These are phyloP conservation scores for Mucor saturninus DNA, from an alignment of 371 early-diverging fungal genomes.

Conservation along the genomic window DNA sequence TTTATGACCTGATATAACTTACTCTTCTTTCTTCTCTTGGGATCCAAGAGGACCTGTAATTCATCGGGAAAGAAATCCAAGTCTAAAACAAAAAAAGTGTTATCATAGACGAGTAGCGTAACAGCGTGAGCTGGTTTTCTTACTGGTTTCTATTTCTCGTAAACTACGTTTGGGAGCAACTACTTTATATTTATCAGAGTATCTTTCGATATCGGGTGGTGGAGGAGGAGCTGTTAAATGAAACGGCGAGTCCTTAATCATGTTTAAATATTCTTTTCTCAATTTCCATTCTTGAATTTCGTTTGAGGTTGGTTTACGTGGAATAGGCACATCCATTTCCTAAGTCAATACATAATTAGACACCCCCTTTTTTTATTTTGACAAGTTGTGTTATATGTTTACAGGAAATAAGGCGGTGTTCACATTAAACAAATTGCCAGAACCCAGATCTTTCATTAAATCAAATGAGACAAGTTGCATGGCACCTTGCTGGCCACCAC, in stretches of 20 bases:
- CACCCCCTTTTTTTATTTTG: too few species aligned
- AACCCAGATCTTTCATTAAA: conserved; percentile 48
- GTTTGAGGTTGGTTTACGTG: conserved; percentile 44
- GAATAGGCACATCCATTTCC: conserved; percentile 53
- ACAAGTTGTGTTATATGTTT: conserved; percentile 5
- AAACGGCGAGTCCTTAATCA: conserved; percentile 44
- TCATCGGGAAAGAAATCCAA: conserved; percentile 59
- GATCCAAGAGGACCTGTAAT: conserved; percentile 48
- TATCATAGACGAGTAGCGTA: background rate
- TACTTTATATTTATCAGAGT: conserved; percentile 52
- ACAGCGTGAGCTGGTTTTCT: too few species aligned
- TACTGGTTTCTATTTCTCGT: conserved; percentile 52
- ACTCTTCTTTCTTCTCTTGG: conserved; percentile 47
- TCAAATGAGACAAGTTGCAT: conserved; percentile 54
- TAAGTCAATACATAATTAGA: conserved; percentile 10
- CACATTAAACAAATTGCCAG: conserved; percentile 48
- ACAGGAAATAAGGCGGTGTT: conserved; percentile 53
- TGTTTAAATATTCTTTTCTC: conserved; percentile 34
- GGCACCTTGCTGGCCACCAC: conserved; percentile 48
- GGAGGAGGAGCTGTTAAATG: conserved; percentile 43
- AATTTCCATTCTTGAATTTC: conserved; percentile 41
- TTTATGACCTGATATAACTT: conserved; percentile 5
- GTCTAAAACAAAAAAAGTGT: conserved; percentile 27
- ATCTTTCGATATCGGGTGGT: conserved; percentile 51
- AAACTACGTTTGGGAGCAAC: conserved; percentile 33